Base-by-base conservation (phyloP, 169 alveolate species). In the Plasmodium sp. region DNA sequence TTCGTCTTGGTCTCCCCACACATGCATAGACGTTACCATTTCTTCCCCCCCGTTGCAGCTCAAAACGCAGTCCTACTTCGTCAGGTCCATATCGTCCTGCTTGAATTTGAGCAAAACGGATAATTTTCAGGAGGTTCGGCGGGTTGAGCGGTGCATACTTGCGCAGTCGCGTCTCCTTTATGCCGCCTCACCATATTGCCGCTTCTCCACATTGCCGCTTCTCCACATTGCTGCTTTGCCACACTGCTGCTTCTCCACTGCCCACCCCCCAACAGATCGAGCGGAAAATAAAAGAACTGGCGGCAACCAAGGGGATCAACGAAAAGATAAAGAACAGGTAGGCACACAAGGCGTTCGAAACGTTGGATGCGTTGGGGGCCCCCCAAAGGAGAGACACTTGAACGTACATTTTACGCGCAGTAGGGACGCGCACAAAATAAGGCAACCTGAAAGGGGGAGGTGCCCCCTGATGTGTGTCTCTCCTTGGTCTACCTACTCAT, bases 261-360 rank as follows among this genome's bases (percentile, higher is more conserved):
- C 27, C 33, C 39, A 6, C 33, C 54, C 77, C 79, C 80, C 22
- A 31, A 85, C 84, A 85, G 90, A 88, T 88, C 81, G 94, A 73
- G 51, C 72, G 48, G 45, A 79, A 80, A 51, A 56, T 88, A 88
- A 88, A 88, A 51, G 94, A 73, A 51, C 43, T 88, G 31, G 31
- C 79, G 7, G 16, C 94, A 14, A 80, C 90, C 45, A 71, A 71
- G 9, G 94, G 31, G 45, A 80, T 88, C 9, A 71, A 48, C 62
- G 94, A 88, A 67, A 88, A 88, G 82, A 54, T 88, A 81, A 88
- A 88, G 80, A 88, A 88, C 83, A 85, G 82, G 93, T 85, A 85
- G 34, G 16, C 54, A 45, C 54, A 9, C 54, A 45, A 9, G 1
- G 54, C 2, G 54, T 5, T 45, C 7, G 54, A 45, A 45, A 45